phyloP scores from a whole-genome alignment of 225 moss, liverwort and hornwort species.

The Pleurozium schreberi region DNA sequence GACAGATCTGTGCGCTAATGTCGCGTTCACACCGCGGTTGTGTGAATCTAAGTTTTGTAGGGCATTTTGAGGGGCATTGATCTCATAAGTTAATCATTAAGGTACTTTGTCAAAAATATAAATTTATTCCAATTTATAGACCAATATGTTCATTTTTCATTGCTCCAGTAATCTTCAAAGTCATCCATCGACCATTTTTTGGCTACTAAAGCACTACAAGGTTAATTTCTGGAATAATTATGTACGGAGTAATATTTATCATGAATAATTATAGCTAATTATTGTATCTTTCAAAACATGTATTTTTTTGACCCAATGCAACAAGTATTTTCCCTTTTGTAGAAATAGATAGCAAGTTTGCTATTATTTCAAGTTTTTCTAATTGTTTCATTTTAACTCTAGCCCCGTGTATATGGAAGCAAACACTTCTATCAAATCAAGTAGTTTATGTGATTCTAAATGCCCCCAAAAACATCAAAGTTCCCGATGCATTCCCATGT shows the following conservation, averaged over 20 bases:
- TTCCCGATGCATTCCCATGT: no score
- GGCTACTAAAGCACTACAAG: fast-evolving
- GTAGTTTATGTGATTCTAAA: neutral
- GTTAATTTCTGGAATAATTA: neutral
- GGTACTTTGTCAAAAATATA: no score
- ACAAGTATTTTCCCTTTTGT: neutral
- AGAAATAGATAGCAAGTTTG: neutral
- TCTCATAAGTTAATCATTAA: neutral
- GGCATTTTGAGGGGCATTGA: neutral
- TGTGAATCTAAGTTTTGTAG: neutral
- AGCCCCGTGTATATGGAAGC: fast-evolving
- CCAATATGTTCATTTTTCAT: no score
- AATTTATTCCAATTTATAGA: no score
- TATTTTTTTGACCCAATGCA: neutral
- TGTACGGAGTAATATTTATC: neutral
- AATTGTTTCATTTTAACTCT: neutral
- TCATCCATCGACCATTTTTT: no score
- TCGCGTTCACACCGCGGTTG: neutral
- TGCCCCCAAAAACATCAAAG: no score
- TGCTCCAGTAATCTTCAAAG: no score
- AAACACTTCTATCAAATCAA: neutral
- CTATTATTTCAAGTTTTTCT: neutral
- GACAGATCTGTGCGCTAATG: no score
- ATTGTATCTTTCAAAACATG: neutral
- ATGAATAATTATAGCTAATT: neutral